Evolutionary conservation across 2,329 filamentous ascomycete species (phyloP).

Genomic region (Cladosporium phlei): DNA sequence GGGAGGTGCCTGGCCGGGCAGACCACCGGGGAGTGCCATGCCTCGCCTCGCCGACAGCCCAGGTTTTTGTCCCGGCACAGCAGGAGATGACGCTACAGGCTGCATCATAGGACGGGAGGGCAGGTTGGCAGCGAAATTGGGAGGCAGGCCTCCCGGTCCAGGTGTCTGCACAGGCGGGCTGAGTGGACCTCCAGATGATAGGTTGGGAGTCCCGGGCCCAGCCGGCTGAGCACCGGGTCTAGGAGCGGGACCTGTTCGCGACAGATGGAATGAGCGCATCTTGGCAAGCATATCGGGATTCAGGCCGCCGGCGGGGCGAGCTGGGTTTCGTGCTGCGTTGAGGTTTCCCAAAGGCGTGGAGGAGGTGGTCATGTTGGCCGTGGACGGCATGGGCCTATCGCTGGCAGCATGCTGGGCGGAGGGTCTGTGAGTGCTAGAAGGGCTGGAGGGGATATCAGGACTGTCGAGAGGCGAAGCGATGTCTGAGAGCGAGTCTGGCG

Average conservation of each 20-base stretch:
- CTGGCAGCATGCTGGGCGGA: conserved; percentile 21
- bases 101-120: conserved; percentile 38
- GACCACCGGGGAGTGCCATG: conserved; percentile 57
- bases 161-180: conserved; percentile 18
- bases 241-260: conserved; percentile 52
- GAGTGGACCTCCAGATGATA: conserved; percentile 4
- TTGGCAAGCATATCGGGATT: conserved; percentile 59
- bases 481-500: conserved; percentile 16
- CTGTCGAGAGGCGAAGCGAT: conserved; percentile 9
- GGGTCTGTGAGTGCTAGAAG: conserved; percentile 9
- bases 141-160: conserved; percentile 36
- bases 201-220: background rate
- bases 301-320: conserved; percentile 30
- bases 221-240: conserved; percentile 9
- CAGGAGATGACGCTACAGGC: conserved; percentile 46
- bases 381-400: conserved; percentile 43
- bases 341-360: conserved; percentile 79
- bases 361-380: conserved; percentile 63
- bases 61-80: conserved; percentile 42
- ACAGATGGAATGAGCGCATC: conserved; percentile 66
- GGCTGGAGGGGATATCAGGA: conserved; percentile 6
- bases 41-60: conserved; percentile 65
- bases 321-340: conserved; percentile 59
- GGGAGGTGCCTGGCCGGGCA: conserved; percentile 42
- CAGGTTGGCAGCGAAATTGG: conserved; percentile 37